Evolutionary conservation across 257 asterid species (phyloP), one percentile per base, ranked within the genome.

Genomic region (Nyctanthes arbortristis): DNA sequence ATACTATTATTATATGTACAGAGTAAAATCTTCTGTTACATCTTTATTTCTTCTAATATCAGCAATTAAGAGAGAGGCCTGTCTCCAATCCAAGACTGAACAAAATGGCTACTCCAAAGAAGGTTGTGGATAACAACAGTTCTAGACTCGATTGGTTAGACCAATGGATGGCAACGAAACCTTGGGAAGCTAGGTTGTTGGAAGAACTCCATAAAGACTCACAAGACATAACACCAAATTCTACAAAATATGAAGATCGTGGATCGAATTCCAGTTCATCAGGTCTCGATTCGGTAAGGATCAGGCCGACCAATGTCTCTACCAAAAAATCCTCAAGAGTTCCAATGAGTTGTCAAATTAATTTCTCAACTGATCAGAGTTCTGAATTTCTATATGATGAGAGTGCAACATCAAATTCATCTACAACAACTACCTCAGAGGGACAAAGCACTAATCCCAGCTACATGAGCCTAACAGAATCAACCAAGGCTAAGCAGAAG

Each of bases 91-190:
- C 86, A 8, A 63, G 77, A 56, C 2, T 73, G 30, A 81, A 74
- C 77, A 78, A 72, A 75, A 40, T 73, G 54, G 80, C 55, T 14
- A 74, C 78, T 1, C 84, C 73, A 0, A 63, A 71, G 11, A 87
- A 73, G 68, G 28, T 11, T 5, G 59, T 27, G 36, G 82, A 75
- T 20, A 84, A 81, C 75, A 57, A 20, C 25, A 47, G 47, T 5
- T 47, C 77, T 12, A 89, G 81, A 9, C 73, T 76, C 29, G 70
- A 73, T 65, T 91, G 97, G 97, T 73, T 91, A 58, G 96, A 89
- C 16, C 81, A 87, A 10, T 91, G 98, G 96, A 85, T 89, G 93
- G 90, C 92, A 9, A 75, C 66, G 37, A 84, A 86, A 68, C 84
- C 88, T 14, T 79, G 86, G 88, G 88, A 86, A 70, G 78, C 65